Evolutionary conservation across 768 basidiomycete species (phyloP).

Genomic region (Mycena capillaripes): DNA sequence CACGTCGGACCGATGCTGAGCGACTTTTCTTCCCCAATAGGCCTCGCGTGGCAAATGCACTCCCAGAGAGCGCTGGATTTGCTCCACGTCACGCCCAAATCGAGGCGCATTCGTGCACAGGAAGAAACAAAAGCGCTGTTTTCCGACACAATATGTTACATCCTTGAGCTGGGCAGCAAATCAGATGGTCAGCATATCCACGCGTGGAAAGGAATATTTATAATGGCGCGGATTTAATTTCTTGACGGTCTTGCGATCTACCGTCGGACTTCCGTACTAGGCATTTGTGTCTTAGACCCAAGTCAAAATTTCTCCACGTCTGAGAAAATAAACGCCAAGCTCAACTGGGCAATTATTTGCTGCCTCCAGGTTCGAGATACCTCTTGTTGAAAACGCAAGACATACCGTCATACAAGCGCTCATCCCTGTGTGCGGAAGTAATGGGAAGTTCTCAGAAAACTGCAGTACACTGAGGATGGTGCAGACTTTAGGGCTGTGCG

Average conservation of each 20-base stretch:
- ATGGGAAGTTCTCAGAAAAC: no score
- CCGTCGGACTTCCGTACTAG: neutral
- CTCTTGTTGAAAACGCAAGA: no score
- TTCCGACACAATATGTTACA: no score
- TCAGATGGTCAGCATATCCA: neutral
- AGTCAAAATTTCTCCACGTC: neutral
- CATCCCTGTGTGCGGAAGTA: no score
- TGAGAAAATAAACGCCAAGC: neutral
- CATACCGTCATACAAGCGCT: no score
- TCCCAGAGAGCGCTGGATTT: neutral
- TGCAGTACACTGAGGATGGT: no score
- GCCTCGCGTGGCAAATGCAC: neutral
- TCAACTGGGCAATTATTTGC: neutral
- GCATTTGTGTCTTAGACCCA: neutral
- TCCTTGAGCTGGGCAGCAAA: neutral
- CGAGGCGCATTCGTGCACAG: neutral
- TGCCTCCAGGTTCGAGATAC: no score
- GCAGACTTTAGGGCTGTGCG: no score
- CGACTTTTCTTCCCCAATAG: neutral
- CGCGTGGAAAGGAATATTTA: neutral
- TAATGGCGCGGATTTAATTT: neutral
- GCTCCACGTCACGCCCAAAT: neutral
- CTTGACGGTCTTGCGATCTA: neutral
- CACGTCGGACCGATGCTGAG: neutral
- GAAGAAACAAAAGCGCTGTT: no score